Base-by-base conservation (phyloP, 768 basidiomycete species). In the Amanita exitialis region DNA sequence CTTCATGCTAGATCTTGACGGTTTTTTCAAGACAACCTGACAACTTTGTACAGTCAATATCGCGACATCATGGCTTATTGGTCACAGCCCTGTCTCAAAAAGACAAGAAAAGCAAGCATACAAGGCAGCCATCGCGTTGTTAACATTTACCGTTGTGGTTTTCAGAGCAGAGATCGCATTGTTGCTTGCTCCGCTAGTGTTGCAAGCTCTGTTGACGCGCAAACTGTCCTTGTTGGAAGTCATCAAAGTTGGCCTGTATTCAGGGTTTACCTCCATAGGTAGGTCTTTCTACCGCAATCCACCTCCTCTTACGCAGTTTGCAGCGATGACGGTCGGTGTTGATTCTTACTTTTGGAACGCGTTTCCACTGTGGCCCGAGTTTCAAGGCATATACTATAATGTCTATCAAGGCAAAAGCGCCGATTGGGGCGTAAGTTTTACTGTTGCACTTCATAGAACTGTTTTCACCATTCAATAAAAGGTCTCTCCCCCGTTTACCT, bases 341-440 rank as follows among this genome's bases (percentile, higher is more conserved):
- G 96, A 99, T 63, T 88, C 90, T 0, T 86, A 85, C 67, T 86
- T 95, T 64, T 97, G 95, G 92, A 61, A 74, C 48, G 68, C 66
- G 57, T 75, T 69, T 58, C 72, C 79, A 4, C 61, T 94, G 0
- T 97, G 93, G 94, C 94, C 96, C 0, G 96, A 98, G 62, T 69
- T 89, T 13, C 72, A 79, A 1, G 76, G 79, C 0, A 56, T 94
- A 9, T 82, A 81, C 56, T 99, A 90, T 70, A 99, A 98, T 61
- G 79, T 97, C 21, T 68, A 83, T 4, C 66, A 90, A 61, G 92
- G 93, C 12, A 92, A 95, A 63, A 84, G 86, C 23, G 68, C 82
- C 0, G 82, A 93, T 16, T 99, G 96, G 96, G 96, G 96, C 55
- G 90, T 95, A 64, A 56, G 87, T 74, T 18, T 20, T 16, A 49